These are phyloP conservation scores for Ustilago sp. DNA, from an alignment of 1,284 basidiomycete genomes.

Conservation along the genomic window DNA sequence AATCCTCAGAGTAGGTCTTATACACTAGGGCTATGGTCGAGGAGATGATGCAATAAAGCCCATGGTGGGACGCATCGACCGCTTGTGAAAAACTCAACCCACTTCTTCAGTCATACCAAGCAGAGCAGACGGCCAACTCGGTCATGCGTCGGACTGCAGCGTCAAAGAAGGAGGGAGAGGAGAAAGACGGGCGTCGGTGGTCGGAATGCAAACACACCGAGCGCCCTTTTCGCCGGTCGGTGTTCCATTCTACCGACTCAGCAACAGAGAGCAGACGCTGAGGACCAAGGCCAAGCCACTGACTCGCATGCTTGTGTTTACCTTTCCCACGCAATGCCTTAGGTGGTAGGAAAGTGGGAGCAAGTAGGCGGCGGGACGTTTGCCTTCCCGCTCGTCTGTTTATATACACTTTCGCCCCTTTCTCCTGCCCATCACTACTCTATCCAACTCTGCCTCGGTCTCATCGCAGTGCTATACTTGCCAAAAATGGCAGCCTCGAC, in stretches of 20 bases:
- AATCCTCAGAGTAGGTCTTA: not conserved
- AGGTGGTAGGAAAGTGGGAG: not conserved
- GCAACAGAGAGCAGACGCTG: no score
- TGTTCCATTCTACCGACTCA: not conserved
- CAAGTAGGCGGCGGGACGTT: not conserved
- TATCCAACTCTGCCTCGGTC: not conserved
- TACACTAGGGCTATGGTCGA: no score
- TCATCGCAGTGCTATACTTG: not conserved
- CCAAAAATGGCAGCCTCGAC: slow-evolving; percentile 30
- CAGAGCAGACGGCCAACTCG: not conserved
- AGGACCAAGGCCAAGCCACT: not conserved
- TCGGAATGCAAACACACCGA: slow-evolving; percentile 7
- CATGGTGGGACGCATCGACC: not conserved
- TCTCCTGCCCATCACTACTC: not conserved
- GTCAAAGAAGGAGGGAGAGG: not conserved
- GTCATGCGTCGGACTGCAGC: not conserved
- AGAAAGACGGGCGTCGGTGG: not conserved
- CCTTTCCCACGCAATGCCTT: not conserved
- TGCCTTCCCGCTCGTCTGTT: not conserved
- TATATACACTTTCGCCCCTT: not conserved
- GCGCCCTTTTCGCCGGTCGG: not conserved
- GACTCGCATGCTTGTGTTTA: not conserved
- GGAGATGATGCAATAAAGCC: not conserved
- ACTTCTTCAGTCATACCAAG: not conserved
- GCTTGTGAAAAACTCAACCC: not conserved